Percentiles rank a stretch among this genome's conserved stretches.
Evolutionary conservation across 176 grass and related monocot species (phyloP).

Genomic region (Pontederia paniculata): DNA sequence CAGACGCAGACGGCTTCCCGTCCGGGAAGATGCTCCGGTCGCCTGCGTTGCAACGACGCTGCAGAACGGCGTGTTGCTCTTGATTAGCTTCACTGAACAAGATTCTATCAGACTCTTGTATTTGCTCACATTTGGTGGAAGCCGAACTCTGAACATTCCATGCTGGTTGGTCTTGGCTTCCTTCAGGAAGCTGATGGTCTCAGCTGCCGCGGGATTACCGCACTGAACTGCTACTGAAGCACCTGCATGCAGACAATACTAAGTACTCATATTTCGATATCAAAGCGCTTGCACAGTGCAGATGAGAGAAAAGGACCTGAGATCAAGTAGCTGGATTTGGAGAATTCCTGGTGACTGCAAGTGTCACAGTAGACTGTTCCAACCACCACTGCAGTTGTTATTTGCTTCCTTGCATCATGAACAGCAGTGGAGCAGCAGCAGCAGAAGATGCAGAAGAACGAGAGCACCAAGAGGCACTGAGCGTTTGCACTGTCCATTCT

Average conservation of each 20-base stretch:
- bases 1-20: neutral
- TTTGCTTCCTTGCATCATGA: neutral
- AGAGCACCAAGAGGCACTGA: neutral
- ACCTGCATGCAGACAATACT: neutral
- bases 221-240: conserved; percentile 5
- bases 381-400: neutral
- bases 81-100: conserved; percentile 9
- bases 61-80: conserved; percentile 1
- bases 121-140: neutral
- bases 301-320: neutral
- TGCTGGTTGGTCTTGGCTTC: neutral
- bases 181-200: neutral
- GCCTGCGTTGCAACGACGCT: neutral
- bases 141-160: conserved; percentile 9
- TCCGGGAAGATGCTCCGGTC: too few relatives aligned
- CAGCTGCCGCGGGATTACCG: neutral
- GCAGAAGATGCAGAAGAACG: neutral
- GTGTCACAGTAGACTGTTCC: conserved; percentile 10
- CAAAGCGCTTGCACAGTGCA: too few relatives aligned
- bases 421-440: neutral
- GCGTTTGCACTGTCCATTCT: neutral
- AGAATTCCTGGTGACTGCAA: neutral
- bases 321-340: conserved; percentile 8
- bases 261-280: too few relatives aligned
- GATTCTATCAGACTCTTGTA: neutral